Conservation (phyloP, 2,329 filamentous ascomycete genomes). For the Paracamarosporium sp. region DNA sequence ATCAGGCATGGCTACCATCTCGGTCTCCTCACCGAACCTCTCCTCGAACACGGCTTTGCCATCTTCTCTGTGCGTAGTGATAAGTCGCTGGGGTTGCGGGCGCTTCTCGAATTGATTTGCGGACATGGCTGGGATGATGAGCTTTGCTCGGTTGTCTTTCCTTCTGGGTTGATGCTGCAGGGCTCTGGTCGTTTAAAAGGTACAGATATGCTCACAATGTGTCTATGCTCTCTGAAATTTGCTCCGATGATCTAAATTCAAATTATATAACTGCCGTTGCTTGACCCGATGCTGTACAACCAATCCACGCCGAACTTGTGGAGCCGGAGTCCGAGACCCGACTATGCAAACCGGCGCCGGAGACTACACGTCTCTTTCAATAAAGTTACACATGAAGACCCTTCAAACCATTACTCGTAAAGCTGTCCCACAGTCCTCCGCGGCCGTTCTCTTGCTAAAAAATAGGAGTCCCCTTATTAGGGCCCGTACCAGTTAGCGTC, state of each 20-base stretch:
- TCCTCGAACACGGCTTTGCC: conserved; percentile 47
- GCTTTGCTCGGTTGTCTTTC: neutral
- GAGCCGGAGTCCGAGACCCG: conserved; percentile 15
- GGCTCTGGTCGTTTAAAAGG: neutral
- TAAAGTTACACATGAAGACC: neutral
- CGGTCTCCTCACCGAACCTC: conserved; percentile 43
- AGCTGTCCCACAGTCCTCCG: neutral
- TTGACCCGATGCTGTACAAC: conserved; percentile 1
- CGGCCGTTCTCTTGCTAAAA: neutral
- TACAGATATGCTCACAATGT: neutral
- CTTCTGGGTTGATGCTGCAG: neutral
- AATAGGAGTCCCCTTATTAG: neutral
- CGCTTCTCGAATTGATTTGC: conserved; percentile 32
- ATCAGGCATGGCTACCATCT: conserved; percentile 48
- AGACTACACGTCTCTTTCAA: neutral
- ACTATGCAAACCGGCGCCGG: neutral
- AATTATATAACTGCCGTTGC: neutral
- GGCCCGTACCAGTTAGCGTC: neutral
- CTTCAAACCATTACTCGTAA: no score
- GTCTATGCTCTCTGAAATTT: neutral
- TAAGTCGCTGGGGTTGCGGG: conserved; percentile 42
- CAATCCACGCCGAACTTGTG: neutral
- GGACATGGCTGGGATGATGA: neutral
- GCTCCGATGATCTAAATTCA: neutral
- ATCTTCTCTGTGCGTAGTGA: conserved; percentile 44